Evolutionary conservation across 495 filamentous ascomycete species (phyloP).

Genomic region (Aspergillus mulundensis): DNA sequence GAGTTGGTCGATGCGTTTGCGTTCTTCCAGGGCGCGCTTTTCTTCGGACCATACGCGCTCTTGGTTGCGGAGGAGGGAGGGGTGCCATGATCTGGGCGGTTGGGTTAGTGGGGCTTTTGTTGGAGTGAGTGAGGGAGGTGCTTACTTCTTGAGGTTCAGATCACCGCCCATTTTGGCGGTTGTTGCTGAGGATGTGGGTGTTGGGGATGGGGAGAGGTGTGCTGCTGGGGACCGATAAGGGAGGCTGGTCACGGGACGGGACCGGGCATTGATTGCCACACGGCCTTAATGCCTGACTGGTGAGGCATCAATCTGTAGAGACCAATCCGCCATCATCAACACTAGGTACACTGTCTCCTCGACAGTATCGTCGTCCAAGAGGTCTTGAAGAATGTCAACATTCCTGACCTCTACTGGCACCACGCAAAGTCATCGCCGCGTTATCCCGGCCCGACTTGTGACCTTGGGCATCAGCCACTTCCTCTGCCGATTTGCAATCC

Average conservation of each 20-base stretch:
- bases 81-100: slow-evolving; percentile 72
- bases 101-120: slow-evolving; percentile 3
- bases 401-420: no score
- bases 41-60: slow-evolving; percentile 80
- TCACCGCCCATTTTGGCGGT: slow-evolving; percentile 73
- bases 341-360: neutral
- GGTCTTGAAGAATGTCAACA: no score
- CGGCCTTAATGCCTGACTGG: neutral
- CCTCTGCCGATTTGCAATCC: no score
- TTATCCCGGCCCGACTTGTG: no score
- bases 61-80: slow-evolving; percentile 78
- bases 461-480: no score
- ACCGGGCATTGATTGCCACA: slow-evolving; percentile 1
- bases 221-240: neutral
- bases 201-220: neutral
- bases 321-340: neutral
- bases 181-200: neutral
- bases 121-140: neutral
- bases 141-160: slow-evolving; percentile 86
- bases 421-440: no score
- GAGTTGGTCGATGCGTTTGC: slow-evolving; percentile 82
- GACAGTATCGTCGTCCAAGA: no score
- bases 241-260: slow-evolving; percentile 1
- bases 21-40: slow-evolving; percentile 89
- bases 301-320: neutral